These are phyloP conservation scores for Sanguinoderma infundibulare DNA, from an alignment of 1,284 basidiomycete genomes.

Conservation along the genomic window DNA sequence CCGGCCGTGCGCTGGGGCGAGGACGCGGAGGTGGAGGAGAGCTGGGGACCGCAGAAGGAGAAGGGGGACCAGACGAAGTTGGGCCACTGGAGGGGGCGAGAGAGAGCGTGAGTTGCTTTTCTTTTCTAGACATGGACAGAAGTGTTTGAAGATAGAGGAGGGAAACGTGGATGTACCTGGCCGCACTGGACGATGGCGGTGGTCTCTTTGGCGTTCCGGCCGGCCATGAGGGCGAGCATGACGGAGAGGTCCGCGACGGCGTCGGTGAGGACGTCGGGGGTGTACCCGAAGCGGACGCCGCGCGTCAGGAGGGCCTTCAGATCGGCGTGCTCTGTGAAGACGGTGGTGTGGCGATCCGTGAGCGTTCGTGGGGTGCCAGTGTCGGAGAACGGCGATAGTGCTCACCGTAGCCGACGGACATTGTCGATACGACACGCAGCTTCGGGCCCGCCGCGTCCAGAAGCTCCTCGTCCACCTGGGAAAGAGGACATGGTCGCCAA, in stretches of 20 bases:
- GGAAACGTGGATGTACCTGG: constrained; percentile 54
- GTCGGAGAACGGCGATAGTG: constrained; percentile 2
- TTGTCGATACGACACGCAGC: constrained; percentile 85
- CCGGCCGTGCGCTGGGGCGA: constrained; percentile 73
- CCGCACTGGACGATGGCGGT: constrained; percentile 71
- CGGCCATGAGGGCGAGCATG: constrained; percentile 91
- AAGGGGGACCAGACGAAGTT: constrained; percentile 82
- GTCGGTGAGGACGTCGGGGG: constrained; percentile 88
- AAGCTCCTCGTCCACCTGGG: constrained; percentile 74
- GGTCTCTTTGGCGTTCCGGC: constrained; percentile 74
- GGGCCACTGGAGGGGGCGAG: constrained; percentile 49
- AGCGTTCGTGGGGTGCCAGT: too few relatives aligned
- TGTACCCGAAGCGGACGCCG: constrained; percentile 84
- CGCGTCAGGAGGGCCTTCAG: constrained; percentile 64
- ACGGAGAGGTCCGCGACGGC: constrained; percentile 90
- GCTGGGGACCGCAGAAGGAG: constrained; percentile 77
- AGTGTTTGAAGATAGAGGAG: too few relatives aligned
- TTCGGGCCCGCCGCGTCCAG: constrained; percentile 72
- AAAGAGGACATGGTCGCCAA: not conserved
- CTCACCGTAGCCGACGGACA: constrained; percentile 88
- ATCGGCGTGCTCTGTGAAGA: constrained; percentile 84
- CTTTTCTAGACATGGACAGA: too few relatives aligned
- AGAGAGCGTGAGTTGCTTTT: not conserved
- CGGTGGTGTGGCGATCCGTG: not conserved
- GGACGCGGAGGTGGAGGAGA: constrained; percentile 54